Evolutionary conservation across 257 asterid genomes (phyloP), one percentile per base, ranked within the genome.

Genomic region (Solanum appendiculatum): DNA sequence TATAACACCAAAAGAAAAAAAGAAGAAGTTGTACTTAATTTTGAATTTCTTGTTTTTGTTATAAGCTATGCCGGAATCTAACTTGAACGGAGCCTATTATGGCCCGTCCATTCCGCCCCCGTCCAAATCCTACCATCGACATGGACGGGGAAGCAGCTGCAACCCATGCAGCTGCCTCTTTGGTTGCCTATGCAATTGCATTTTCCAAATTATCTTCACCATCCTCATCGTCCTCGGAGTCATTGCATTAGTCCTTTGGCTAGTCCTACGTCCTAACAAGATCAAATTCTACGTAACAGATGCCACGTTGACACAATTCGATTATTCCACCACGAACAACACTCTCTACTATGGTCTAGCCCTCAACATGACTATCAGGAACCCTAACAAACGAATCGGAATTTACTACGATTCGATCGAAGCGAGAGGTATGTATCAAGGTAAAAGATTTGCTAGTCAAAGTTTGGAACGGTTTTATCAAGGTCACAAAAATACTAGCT

Each of bases 351-450:
- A 92, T 91, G 90, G 95, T 63, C 89, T 97, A 18, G 94, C 96
- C 25, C 86, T 94, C 77, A 94, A 94, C 85, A 88, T 97, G 88
- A 92, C 98, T 60, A 89, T 97, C 72, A 90, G 97, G 9, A 95
- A 97, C 92, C 99, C 99, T 0, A 97, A 97, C 90, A 90, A 85
- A 88, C 95, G 99, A 1, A 91, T 97, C 80, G 96, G 98, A 7
- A 87, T 97, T 77, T 94, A 95, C 93, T 97, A 97, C 90, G 99
- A 97, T 70, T 85, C 14, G 10, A 94, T 97, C 86, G 96, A 95
- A 89, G 98, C 95, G 5, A 89, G 92, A 78, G 98, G 94, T 1
- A 85, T 84, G 1, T 97, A 97, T 90, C 90, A 91, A 60, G 98
- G 95, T 2, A 87, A 95, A 82, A 88, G 95, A 33, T 91, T 95